A percentile compares a stretch with the other conserved stretches of the same genome.
These are phyloP conservation scores for Fusarium sp. DNA, from an alignment of 2,329 filamentous ascomycete species.

Conservation along the genomic window DNA sequence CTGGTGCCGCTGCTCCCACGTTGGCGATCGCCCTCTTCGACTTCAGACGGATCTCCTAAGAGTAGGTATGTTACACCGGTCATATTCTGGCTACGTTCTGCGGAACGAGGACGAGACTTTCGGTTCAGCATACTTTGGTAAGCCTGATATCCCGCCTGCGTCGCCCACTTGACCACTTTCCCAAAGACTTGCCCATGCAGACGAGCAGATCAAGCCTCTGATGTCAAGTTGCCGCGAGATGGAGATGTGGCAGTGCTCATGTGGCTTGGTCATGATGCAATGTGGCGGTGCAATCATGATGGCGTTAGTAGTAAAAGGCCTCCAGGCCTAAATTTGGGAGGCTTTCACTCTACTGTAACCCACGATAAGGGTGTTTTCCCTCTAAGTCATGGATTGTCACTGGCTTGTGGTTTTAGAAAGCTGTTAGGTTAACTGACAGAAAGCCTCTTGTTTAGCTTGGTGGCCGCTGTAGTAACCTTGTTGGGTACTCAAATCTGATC, in stretches of 20 bases:
- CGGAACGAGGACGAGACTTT: background rate
- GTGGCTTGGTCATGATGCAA: constrained; percentile 19
- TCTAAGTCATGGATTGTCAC: too few relatives aligned
- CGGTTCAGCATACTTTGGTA: background rate
- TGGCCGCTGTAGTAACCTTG: background rate
- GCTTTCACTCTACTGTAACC: background rate
- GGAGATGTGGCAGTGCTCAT: constrained; percentile 35
- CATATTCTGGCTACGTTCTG: background rate
- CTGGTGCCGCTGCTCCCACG: background rate
- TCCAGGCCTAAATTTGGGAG: constrained; percentile 1
- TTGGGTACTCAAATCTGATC: background rate
- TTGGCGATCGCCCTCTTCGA: background rate
- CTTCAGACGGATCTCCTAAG: background rate
- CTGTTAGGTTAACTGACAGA: background rate
- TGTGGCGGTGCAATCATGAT: constrained; percentile 31
- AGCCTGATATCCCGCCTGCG: background rate
- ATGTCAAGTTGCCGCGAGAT: constrained; percentile 3
- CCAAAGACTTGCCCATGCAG: background rate
- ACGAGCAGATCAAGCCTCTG: background rate
- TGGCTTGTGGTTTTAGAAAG: background rate
- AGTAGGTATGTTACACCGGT: background rate
- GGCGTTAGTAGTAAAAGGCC: background rate
- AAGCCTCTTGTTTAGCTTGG: background rate
- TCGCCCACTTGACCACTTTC: background rate
- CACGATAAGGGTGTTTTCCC: too few relatives aligned